These are phyloP conservation scores for Nitzschia sp. DNA, from an alignment of 108 stramenopile genomes.

Conservation along the genomic window DNA sequence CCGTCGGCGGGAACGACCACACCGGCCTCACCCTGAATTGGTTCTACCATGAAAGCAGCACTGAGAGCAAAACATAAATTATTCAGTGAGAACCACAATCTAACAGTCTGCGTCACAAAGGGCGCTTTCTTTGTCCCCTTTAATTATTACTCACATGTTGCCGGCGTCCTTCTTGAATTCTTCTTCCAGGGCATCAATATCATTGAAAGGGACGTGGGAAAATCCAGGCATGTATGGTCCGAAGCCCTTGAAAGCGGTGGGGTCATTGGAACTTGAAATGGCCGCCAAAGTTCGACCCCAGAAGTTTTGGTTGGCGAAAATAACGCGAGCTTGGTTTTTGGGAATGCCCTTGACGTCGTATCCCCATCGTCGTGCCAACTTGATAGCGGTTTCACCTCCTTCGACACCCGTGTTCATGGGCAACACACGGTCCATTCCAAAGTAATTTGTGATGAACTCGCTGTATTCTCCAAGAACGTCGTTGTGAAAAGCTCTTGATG, in stretches of 20 bases:
- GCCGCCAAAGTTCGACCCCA: slow-evolving; percentile 99
- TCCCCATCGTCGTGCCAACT: slow-evolving; percentile 90
- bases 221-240: slow-evolving; percentile 98
- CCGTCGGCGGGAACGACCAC: slow-evolving; percentile 98
- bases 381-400: slow-evolving; percentile 98
- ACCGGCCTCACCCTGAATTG: slow-evolving; percentile 99
- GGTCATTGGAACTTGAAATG: slow-evolving; percentile 93
- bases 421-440: slow-evolving; percentile 96
- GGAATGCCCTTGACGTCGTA: slow-evolving; percentile 96
- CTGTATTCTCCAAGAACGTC: slow-evolving; percentile 93
- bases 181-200: slow-evolving; percentile 82
- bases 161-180: slow-evolving; percentile 82
- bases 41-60: slow-evolving; percentile 99
- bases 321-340: slow-evolving; percentile 79
- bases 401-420: slow-evolving; percentile 99
- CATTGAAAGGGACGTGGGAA: slow-evolving; percentile 88
- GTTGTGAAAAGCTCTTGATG: slow-evolving; percentile 98
- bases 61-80: slow-evolving; percentile 33
- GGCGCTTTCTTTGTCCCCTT: too few relatives aligned
- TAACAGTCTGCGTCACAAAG: too few relatives aligned
- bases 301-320: slow-evolving; percentile 98
- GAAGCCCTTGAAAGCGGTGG: slow-evolving; percentile 88
- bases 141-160: slow-evolving; percentile 24
- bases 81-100: background rate
- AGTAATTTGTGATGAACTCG: slow-evolving; percentile 88